These are phyloP conservation scores for Alloteropsis semialata DNA, from an alignment of 176 grass and related monocot species.

Conservation along the genomic window DNA sequence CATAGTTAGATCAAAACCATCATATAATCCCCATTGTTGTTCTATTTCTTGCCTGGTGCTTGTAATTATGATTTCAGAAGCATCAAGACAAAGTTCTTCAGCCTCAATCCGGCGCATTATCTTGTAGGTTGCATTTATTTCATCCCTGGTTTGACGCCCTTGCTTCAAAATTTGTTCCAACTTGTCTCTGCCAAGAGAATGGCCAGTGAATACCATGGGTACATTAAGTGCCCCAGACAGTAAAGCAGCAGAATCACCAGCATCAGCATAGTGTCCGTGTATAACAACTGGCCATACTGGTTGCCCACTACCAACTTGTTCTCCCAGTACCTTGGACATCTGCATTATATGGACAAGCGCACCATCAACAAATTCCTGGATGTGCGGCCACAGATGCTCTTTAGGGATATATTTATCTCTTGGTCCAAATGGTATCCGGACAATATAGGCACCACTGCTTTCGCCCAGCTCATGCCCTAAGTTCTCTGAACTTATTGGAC, in stretches of 20 bases:
- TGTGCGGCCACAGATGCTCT: constrained; percentile 78
- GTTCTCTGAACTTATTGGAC: constrained; percentile 47
- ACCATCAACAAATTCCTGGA: constrained; percentile 92
- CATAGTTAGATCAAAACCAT: constrained; percentile 79
- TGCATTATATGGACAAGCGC: constrained; percentile 70
- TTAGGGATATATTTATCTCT: constrained; percentile 76
- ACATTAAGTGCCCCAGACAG: constrained; percentile 84
- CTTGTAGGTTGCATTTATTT: constrained; percentile 76
- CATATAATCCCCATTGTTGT: constrained; percentile 81
- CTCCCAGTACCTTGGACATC: constrained; percentile 75
- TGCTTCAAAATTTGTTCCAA: constrained; percentile 85
- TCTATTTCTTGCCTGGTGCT: constrained; percentile 89
- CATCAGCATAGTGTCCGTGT: constrained; percentile 91
- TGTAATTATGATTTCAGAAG: constrained; percentile 82
- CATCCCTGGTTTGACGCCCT: constrained; percentile 75
- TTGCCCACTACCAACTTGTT: constrained; percentile 67
- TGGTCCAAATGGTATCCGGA: constrained; percentile 87
- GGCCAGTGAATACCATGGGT: constrained; percentile 85
- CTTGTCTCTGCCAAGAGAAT: constrained; percentile 88
- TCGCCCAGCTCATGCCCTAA: constrained; percentile 50
- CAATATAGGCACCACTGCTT: constrained; percentile 79
- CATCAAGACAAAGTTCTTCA: constrained; percentile 80
- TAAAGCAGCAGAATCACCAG: constrained; percentile 81
- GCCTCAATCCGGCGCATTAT: constrained; percentile 87
- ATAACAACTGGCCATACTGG: constrained; percentile 78